Percentiles rank a stretch among this genome's conserved stretches.
Conservation (phyloP, 768 basidiomycete species). For the Rhodocollybia butyracea region DNA sequence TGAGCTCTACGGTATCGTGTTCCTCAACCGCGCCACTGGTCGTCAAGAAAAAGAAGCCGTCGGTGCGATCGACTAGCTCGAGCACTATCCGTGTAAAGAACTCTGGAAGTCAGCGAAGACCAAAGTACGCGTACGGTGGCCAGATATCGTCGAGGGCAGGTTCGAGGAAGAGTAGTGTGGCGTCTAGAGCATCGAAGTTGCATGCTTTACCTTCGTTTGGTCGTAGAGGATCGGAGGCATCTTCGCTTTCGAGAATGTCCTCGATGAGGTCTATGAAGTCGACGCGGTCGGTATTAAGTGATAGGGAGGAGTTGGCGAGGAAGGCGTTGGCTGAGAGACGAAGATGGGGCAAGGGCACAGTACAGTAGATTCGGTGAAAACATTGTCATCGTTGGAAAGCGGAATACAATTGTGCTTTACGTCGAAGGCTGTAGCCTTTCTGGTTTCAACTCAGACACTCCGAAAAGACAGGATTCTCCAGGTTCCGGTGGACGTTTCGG, state of each 20-base stretch:
- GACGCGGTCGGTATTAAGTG: background rate
- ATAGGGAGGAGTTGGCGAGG: conserved; percentile 6
- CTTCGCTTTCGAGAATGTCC: background rate
- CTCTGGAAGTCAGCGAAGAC: background rate
- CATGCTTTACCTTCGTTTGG: background rate
- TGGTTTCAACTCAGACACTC: too few species aligned
- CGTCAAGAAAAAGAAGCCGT: conserved; percentile 1
- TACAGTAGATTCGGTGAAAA: too few species aligned
- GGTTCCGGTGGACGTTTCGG: too few species aligned
- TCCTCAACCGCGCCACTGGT: background rate
- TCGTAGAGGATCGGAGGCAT: background rate
- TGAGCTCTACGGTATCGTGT: background rate
- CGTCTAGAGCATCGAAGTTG: background rate
- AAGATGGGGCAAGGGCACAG: background rate
- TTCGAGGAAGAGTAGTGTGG: background rate
- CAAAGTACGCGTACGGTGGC: background rate
- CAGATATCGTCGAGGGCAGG: background rate
- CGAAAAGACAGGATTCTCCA: too few species aligned
- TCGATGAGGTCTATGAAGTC: conserved; percentile 4
- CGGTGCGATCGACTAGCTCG: background rate
- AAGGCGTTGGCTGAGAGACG: conserved; percentile 6
- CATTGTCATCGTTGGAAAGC: too few species aligned
- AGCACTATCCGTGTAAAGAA: background rate
- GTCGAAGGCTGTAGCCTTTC: too few species aligned
- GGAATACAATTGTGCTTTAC: too few species aligned